Evolutionary conservation across 345 rosid genomes (phyloP), one percentile per base, ranked within the genome.

Genomic region (Dovyalis caffra): DNA sequence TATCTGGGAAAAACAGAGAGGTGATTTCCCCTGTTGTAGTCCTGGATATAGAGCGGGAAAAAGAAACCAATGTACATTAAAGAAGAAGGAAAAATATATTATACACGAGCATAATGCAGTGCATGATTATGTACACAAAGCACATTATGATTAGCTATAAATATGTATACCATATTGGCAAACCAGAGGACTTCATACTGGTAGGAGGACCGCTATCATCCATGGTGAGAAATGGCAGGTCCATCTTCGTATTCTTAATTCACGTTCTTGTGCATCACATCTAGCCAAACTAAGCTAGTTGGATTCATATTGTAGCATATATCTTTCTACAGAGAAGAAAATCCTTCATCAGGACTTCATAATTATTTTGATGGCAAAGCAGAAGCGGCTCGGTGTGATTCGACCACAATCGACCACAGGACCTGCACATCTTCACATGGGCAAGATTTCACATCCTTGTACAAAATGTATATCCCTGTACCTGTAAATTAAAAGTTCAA

Each of bases 381-480:
- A 47, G 71, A 38, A 23, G 70, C 28, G 14, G 51, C 62, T 2
- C 62, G 34, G 26, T 73, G 74, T 68, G 81, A 78, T 26, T 73
- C 81, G 15, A 68, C 74, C 37, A 78, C 65, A 9, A 78, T 78
- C 61, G 81, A 78, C 81, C 81, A 73, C 2, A 78, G 33, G 31
- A 78, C 64, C 0, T 47, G 81, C 15, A 78, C 77, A 51, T 73
- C 81, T 73, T 78, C 77, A 49, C 70, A 78, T 0, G 33, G 65
- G 74, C 81, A 78, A n/a, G 77, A 68, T 8, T 78, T 63, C 58
- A 73, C 81, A 68, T 73, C 77, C 45, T 78, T 51, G 70, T 78
- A 69, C 56, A 78, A 26, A 47, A 68, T 78, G 74, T 68, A 73
- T 38, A 68, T 73, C 45, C 77, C 77, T 12, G 29, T 63, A 2